Percentiles rank a stretch among this genome's conserved stretches.
Conservation (phyloP, 805 yeast genomes). For the Cyberlindnera euphorbiiphila region DNA sequence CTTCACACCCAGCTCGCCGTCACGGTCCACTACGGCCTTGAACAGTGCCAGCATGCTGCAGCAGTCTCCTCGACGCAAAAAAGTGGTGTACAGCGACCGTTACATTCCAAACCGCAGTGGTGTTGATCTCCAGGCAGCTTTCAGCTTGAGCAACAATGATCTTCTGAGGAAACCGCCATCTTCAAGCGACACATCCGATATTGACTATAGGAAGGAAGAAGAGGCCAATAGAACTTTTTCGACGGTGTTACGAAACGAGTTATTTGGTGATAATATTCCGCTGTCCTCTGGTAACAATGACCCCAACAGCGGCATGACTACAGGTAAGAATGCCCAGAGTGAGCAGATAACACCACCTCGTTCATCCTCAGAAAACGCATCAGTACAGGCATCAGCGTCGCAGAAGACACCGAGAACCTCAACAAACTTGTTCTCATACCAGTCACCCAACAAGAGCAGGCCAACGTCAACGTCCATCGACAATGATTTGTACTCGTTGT, state of each 20-base stretch:
- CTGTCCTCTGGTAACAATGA: conserved; percentile 25
- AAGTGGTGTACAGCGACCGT: conserved; percentile 69
- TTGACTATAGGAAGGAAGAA: conserved; percentile 64
- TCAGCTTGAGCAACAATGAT: conserved; percentile 23
- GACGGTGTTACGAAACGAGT: conserved; percentile 79
- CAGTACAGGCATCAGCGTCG: conserved; percentile 1
- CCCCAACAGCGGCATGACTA: conserved; percentile 20
- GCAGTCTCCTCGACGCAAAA: conserved; percentile 34
- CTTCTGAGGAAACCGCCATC: conserved; percentile 27
- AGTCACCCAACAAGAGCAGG: conserved; percentile 61
- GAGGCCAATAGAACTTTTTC: conserved; percentile 88
- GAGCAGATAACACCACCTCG: conserved; percentile 33
- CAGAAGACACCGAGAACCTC: conserved; percentile 36
- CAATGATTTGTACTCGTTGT: conserved; percentile 71
- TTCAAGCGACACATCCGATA: conserved; percentile 39
- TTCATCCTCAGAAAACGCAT: conserved; percentile 23
- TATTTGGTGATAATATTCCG: conserved; percentile 85
- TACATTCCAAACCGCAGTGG: conserved; percentile 87
- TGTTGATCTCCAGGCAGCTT: conserved; percentile 80
- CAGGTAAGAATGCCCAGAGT: conserved; percentile 30
- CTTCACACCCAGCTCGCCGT: conserved; percentile 28
- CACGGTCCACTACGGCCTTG: conserved; percentile 30
- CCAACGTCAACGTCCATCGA: conserved; percentile 59
- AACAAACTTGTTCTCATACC: conserved; percentile 69
- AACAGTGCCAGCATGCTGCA: conserved; percentile 12